Evolutionary conservation across 2,329 filamentous ascomycete species (phyloP).

Genomic region (Aspergillus phoenicis): DNA sequence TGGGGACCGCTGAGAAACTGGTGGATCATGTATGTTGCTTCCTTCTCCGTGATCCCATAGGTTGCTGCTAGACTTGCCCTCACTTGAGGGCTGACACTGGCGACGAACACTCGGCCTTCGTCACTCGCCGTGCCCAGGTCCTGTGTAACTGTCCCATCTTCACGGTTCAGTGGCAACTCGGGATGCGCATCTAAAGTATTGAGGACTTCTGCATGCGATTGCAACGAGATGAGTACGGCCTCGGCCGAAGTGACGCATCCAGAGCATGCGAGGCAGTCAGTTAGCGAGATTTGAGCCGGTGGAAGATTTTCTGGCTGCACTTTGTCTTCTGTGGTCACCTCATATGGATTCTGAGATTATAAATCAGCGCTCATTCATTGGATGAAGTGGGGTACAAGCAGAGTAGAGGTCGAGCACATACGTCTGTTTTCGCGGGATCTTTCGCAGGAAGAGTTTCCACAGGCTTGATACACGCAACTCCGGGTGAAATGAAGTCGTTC

Average conservation of each 20-base stretch:
- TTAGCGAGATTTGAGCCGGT: constrained; percentile 90
- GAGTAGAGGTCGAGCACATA: constrained; percentile 31
- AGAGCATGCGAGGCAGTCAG: constrained; percentile 95
- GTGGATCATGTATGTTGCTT: constrained; percentile 80
- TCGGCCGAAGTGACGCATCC: constrained; percentile 97
- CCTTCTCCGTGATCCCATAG: constrained; percentile 70
- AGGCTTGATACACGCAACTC: constrained; percentile 97
- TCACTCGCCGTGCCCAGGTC: constrained; percentile 21
- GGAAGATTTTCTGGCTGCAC: constrained; percentile 59
- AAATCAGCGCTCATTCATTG: constrained; percentile 24
- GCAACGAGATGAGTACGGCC: constrained; percentile 91
- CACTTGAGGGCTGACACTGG: constrained; percentile 88
- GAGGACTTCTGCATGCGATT: constrained; percentile 91
- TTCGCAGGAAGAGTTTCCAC: constrained; percentile 82
- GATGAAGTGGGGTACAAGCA: not conserved
- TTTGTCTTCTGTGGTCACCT: constrained; percentile 92
- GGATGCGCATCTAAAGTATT: constrained; percentile 70
- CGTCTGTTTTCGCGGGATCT: constrained; percentile 51
- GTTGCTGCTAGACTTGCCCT: constrained; percentile 86
- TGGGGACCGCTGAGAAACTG: constrained; percentile 72
- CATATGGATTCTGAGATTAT: constrained; percentile 61
- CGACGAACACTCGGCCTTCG: constrained; percentile 79
- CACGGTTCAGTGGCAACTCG: constrained; percentile 40
- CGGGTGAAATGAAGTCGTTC: constrained; percentile 98
- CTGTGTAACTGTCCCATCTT: constrained; percentile 50